These are phyloP conservation scores for Gliomastix tumulicola DNA, from an alignment of 2,329 filamentous ascomycete species.

Conservation along the genomic window DNA sequence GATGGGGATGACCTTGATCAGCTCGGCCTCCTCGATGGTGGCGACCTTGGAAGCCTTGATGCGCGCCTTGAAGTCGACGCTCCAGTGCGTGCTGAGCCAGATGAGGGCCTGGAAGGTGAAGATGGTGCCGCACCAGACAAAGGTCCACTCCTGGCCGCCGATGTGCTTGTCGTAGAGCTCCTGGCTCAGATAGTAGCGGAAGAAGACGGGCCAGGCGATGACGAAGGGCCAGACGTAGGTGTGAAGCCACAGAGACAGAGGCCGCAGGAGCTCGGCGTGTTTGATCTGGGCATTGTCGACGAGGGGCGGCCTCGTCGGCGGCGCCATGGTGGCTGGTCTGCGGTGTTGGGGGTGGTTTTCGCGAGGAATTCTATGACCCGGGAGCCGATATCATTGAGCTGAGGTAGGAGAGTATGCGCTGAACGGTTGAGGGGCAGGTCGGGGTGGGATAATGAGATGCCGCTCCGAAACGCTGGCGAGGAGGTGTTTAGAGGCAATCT, in stretches of 20 bases:
- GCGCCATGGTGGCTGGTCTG: constrained; percentile 57
- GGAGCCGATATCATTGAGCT: too few relatives aligned
- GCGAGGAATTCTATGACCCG: too few relatives aligned
- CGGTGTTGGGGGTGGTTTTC: too few relatives aligned
- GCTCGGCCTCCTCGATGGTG: constrained; percentile 63
- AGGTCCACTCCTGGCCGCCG: constrained; percentile 93
- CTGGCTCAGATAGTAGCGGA: constrained; percentile 76
- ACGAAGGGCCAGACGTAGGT: constrained; percentile 90
- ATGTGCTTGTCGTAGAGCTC: constrained; percentile 89
- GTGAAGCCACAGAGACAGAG: constrained; percentile 73
- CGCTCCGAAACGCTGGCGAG: too few relatives aligned
- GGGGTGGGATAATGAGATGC: too few relatives aligned
- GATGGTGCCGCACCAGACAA: constrained; percentile 86
- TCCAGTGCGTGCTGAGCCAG: constrained; percentile 98
- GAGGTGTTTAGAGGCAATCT: too few relatives aligned
- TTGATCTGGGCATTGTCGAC: constrained; percentile 89
- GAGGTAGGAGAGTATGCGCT: too few relatives aligned
- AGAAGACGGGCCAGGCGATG: constrained; percentile 86
- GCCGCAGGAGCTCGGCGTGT: constrained; percentile 80
- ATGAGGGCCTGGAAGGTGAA: constrained; percentile 79
- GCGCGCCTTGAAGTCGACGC: constrained; percentile 72
- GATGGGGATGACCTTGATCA: constrained; percentile 89
- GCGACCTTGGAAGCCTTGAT: constrained; percentile 73
- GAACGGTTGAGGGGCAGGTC: too few relatives aligned
- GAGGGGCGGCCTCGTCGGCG: constrained; percentile 68